Conservation (phyloP, 2,329 filamentous ascomycete genomes). For the Tolypocladium guangdongense region DNA sequence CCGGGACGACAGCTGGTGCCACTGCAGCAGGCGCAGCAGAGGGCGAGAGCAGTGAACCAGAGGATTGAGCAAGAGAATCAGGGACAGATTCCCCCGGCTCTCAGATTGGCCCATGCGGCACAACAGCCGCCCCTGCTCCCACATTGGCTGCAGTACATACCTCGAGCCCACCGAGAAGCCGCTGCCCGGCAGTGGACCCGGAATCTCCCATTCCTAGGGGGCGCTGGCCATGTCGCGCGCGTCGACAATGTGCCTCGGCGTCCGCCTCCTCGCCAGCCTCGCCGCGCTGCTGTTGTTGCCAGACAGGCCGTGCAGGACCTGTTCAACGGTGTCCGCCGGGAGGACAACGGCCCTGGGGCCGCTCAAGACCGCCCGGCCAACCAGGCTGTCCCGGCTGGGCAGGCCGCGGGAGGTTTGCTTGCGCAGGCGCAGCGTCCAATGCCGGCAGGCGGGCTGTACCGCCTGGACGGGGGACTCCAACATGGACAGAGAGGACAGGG, state of each 20-base stretch:
- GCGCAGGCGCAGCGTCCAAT: neutral
- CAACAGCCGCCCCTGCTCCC: neutral
- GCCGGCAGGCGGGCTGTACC: neutral
- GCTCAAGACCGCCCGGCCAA: neutral
- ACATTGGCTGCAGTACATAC: neutral
- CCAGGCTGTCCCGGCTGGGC: neutral
- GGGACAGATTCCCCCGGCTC: neutral
- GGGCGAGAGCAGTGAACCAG: neutral
- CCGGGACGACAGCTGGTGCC: neutral
- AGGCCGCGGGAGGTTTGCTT: neutral
- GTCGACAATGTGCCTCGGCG: neutral
- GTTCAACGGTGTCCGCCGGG: neutral
- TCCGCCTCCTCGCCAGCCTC: neutral
- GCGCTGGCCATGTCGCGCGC: neutral
- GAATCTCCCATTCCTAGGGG: neutral
- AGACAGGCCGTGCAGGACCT: neutral
- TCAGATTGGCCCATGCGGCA: neutral
- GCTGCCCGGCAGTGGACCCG: neutral
- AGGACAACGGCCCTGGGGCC: neutral
- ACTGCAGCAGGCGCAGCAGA: neutral
- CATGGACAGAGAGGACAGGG: neutral
- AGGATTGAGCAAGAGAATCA: neutral
- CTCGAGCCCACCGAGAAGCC: neutral
- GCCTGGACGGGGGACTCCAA: neutral
- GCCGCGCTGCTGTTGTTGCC: neutral